These are phyloP conservation scores for Forsythia suspensa DNA, from an alignment of 257 asterid genomes.

Conservation along the genomic window DNA sequence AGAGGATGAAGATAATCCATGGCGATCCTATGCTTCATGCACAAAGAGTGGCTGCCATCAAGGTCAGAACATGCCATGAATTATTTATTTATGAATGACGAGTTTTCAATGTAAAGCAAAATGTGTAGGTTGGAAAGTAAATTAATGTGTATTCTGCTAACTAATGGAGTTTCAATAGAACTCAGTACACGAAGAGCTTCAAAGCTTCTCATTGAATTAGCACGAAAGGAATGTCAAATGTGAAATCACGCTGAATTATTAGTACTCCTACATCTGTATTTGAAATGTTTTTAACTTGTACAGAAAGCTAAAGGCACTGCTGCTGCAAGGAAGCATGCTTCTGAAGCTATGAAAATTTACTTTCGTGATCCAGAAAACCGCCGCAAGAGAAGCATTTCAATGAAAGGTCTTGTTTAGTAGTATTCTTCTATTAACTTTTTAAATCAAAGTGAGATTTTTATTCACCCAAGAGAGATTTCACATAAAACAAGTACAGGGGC, in stretches of 20 bases:
- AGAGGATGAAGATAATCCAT: conserved; percentile 92
- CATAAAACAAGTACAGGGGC: neutral
- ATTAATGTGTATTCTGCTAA: neutral
- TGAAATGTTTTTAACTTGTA: neutral
- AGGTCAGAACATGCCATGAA: conserved; percentile 43
- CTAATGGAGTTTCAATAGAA: neutral
- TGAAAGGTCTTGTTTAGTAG: conserved; percentile 56
- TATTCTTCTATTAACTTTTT: neutral
- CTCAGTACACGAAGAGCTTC: neutral
- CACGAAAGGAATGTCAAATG: neutral
- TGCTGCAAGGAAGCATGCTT: conserved; percentile 81
- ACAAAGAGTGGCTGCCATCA: conserved; percentile 91
- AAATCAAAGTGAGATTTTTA: neutral
- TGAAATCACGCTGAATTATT: neutral
- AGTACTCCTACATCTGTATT: neutral
- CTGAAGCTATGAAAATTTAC: conserved; percentile 81
- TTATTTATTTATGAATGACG: neutral
- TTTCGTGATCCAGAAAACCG: conserved; percentile 87
- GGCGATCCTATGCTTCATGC: conserved; percentile 80
- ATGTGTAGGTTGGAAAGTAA: no score
- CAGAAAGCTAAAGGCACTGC: conserved; percentile 82
- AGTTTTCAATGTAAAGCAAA: no score
- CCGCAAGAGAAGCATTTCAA: conserved; percentile 79
- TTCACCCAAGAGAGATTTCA: neutral
- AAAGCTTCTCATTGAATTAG: neutral